A percentile compares a stretch with the other conserved stretches of the same genome.
Conservation (phyloP, 345 rosid species). For the Raphanus raphanistrum region DNA sequence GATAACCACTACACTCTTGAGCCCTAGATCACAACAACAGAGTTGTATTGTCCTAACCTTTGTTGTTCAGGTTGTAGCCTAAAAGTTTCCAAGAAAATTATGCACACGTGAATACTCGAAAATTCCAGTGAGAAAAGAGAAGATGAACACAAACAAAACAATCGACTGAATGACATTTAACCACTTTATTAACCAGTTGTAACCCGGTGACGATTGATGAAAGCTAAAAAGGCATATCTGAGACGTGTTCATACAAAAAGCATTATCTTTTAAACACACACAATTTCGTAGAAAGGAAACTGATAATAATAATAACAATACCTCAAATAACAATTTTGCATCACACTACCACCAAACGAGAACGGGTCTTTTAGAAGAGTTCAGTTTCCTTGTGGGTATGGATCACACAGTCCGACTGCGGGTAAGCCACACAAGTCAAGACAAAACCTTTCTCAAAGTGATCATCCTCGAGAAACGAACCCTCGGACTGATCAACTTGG, state of each 20-base stretch:
- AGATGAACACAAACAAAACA: neutral
- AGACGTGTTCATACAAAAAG: conserved; percentile 31
- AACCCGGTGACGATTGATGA: conserved; percentile 14
- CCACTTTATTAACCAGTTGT: conserved; percentile 30
- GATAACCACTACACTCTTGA: too few relatives aligned
- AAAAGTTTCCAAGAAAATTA: too few relatives aligned
- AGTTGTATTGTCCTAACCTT: too few relatives aligned
- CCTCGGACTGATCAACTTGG: conserved; percentile 77
- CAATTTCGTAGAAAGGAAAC: conserved; percentile 8
- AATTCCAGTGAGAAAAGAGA: neutral
- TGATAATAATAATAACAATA: neutral
- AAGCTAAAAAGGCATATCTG: conserved; percentile 16
- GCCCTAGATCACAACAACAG: too few relatives aligned
- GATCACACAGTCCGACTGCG: conserved; percentile 74
- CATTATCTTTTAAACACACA: conserved; percentile 19
- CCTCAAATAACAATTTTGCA: conserved; percentile 25
- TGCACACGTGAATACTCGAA: neutral
- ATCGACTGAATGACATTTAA: neutral
- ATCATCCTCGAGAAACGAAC: conserved; percentile 69
- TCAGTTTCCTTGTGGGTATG: conserved; percentile 83
- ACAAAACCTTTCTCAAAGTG: conserved; percentile 60
- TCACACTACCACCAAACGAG: conserved; percentile 7
- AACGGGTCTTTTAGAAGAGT: conserved; percentile 40
- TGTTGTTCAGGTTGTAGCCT: too few relatives aligned
- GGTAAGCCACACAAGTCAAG: conserved; percentile 76